Evolutionary conservation across 2,329 filamentous ascomycete species (phyloP).

Genomic region (Capronia coronata): DNA sequence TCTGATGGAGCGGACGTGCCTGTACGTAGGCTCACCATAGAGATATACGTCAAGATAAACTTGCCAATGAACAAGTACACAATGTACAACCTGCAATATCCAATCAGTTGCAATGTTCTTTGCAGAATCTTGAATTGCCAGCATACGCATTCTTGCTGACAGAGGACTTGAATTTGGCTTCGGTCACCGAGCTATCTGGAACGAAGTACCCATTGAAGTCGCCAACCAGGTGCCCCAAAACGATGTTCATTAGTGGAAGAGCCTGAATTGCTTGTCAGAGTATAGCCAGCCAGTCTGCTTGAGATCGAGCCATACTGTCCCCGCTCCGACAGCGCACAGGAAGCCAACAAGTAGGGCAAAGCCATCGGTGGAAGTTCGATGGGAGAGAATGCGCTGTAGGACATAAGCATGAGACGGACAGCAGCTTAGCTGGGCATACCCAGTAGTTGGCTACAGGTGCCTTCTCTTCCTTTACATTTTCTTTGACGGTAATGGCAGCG

Average conservation of each 20-base stretch:
- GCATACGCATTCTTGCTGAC: constrained; percentile 42
- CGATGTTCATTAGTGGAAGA: constrained; percentile 48
- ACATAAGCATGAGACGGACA: constrained; percentile 3
- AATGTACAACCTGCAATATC: constrained; percentile 39
- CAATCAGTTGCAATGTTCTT: too few relatives aligned
- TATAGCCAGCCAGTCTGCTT: not conserved
- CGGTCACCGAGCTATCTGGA: constrained; percentile 38
- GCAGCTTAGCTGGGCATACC: constrained; percentile 18
- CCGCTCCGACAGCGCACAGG: constrained; percentile 24
- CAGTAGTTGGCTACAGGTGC: constrained; percentile 28
- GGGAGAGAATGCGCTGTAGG: constrained; percentile 28
- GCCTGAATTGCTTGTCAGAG: constrained; percentile 7
- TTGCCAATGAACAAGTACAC: constrained; percentile 54
- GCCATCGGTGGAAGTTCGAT: constrained; percentile 23
- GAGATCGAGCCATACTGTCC: constrained; percentile 13
- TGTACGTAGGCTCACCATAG: constrained; percentile 40
- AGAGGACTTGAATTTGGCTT: constrained; percentile 45
- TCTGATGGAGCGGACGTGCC: not conserved
- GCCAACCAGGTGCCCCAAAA: constrained; percentile 52
- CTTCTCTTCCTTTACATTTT: constrained; percentile 14
- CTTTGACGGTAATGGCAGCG: constrained; percentile 6
- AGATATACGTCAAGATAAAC: constrained; percentile 50
- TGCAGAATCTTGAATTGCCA: not conserved
- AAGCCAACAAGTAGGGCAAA: constrained; percentile 20
- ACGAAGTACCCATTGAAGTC: constrained; percentile 53